phyloP scores from a whole-genome alignment of 305 asterid genomes.

The Solanum hybrid region DNA sequence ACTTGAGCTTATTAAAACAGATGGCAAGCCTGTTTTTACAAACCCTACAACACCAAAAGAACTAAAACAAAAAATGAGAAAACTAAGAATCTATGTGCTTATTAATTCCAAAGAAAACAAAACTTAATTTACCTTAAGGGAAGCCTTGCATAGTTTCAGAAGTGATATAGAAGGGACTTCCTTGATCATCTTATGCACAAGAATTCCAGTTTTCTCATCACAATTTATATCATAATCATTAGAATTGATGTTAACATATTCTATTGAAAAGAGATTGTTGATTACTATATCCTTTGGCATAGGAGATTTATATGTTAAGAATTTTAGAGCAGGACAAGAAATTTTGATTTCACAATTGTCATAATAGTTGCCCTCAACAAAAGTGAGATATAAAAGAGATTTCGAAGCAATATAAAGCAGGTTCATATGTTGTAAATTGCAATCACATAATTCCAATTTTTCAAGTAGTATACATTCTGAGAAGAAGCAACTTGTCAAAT shows the following conservation, averaged over 20 bases:
- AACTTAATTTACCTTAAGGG: background rate
- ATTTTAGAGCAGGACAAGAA: background rate
- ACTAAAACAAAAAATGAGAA: too few species aligned
- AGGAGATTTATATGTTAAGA: background rate
- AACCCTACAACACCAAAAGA: too few species aligned
- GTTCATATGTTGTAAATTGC: background rate
- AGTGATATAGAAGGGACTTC: background rate
- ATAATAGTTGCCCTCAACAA: background rate
- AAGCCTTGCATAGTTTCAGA: background rate
- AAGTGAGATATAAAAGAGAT: background rate
- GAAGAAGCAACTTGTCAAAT: background rate
- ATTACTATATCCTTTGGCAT: background rate
- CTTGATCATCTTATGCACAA: background rate
- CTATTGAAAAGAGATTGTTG: background rate
- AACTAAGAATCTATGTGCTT: too few species aligned
- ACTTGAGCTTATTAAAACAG: too few species aligned
- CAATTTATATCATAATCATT: background rate
- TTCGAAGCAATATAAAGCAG: background rate
- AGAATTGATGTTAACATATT: background rate
- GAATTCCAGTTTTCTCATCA: background rate
- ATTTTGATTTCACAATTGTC: background rate
- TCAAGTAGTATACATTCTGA: background rate
- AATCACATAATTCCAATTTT: background rate
- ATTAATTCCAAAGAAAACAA: too few species aligned
- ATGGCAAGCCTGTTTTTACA: too few species aligned